Evolutionary conservation across 2,329 filamentous ascomycete species (phyloP).

Genomic region (Pleurostoma richardsiae): DNA sequence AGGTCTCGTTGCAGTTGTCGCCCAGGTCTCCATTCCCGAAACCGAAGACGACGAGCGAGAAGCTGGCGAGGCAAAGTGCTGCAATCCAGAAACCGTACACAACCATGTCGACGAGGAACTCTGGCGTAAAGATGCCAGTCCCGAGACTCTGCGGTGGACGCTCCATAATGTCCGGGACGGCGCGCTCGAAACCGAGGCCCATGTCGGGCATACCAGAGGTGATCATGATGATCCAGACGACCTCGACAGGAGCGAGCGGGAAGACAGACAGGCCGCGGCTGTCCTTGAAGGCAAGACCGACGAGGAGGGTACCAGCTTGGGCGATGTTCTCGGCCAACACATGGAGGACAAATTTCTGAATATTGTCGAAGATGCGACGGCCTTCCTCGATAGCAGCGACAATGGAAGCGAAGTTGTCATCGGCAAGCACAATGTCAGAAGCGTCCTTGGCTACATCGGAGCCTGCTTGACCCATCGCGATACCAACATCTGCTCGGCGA

Average conservation of each 20-base stretch:
- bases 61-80: constrained; percentile 50
- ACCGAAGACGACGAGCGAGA: constrained; percentile 54
- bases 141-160: constrained; percentile 57
- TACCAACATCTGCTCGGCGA: constrained; percentile 60
- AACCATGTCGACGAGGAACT: constrained; percentile 58
- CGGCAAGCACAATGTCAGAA: constrained; percentile 62
- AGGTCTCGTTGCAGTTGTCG: constrained; percentile 50
- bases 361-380: constrained; percentile 59
- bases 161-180: constrained; percentile 60
- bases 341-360: constrained; percentile 66
- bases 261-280: constrained; percentile 59
- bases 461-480: constrained; percentile 57
- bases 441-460: constrained; percentile 61
- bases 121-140: constrained; percentile 57
- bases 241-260: constrained; percentile 64
- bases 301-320: constrained; percentile 60
- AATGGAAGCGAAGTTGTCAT: constrained; percentile 68
- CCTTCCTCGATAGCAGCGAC: constrained; percentile 60
- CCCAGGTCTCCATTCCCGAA: constrained; percentile 50
- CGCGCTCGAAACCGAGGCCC: constrained; percentile 65
- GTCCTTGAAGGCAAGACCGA: constrained; percentile 67
- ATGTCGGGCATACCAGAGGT: constrained; percentile 68
- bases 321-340: constrained; percentile 63
- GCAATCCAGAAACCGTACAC: constrained; percentile 63
- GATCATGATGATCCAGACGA: constrained; percentile 72